Conservation (phyloP, 345 rosid genomes). For the Acer negundo region DNA sequence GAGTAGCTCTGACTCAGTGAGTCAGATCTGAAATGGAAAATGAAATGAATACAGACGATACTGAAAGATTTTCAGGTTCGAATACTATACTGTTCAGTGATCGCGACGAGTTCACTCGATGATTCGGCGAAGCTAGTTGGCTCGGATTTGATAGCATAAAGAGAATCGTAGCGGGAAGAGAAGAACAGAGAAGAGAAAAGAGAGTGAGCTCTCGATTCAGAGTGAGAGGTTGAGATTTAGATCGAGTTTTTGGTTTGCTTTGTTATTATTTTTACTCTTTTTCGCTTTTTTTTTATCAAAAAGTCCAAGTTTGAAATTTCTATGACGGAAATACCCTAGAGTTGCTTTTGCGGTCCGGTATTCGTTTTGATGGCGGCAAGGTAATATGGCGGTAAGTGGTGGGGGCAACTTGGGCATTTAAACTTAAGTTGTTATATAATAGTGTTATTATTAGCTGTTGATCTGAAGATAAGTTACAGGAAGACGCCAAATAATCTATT, state of each 20-base stretch:
- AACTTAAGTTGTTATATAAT: neutral
- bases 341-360: neutral
- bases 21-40: conserved; percentile 41
- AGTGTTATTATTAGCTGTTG: neutral
- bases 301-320: conserved; percentile 24
- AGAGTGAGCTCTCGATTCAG: neutral
- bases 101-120: conserved; percentile 17
- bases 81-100: neutral
- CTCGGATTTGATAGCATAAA: conserved; percentile 5
- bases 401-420: neutral
- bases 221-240: conserved; percentile 37
- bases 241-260: conserved; percentile 32
- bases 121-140: neutral
- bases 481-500: neutral
- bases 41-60: conserved; percentile 10
- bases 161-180: neutral
- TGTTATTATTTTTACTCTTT: neutral
- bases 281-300: neutral
- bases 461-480: neutral
- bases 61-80: neutral
- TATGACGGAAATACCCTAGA: conserved; percentile 33
- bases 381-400: neutral
- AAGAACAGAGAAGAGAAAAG: neutral
- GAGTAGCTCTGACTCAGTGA: conserved; percentile 32
- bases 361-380: too few species aligned